phyloP scores from a whole-genome alignment of 495 filamentous ascomycete species.

The Sabuloglossum arenarium region DNA sequence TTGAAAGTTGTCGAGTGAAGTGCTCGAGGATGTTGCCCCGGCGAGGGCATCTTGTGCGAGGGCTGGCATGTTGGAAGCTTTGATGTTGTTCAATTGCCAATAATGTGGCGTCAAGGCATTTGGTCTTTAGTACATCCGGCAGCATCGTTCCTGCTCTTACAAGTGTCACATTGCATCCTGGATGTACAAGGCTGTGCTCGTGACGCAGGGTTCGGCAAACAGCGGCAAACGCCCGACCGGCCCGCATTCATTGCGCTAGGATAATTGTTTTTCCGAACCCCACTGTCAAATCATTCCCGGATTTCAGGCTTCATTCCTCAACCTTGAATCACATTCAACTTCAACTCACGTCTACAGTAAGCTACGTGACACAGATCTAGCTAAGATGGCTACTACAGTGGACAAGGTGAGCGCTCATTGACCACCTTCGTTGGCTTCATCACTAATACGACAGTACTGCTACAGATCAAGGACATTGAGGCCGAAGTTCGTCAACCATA shows the following conservation, averaged over 20 bases:
- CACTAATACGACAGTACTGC: background rate
- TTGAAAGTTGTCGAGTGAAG: slow-evolving; percentile 32
- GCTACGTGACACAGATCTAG: background rate
- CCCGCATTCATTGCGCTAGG: background rate
- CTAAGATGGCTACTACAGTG: slow-evolving; percentile 83
- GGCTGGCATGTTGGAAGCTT: background rate
- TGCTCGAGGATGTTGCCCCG: background rate
- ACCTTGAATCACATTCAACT: background rate
- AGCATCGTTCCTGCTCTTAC: background rate
- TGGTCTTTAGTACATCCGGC: background rate
- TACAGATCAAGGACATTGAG: slow-evolving; percentile 94
- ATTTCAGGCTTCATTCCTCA: background rate
- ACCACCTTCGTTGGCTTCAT: slow-evolving; percentile 5
- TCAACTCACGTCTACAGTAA: background rate
- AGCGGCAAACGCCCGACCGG: background rate
- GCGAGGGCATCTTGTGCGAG: slow-evolving; percentile 1
- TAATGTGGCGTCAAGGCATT: background rate
- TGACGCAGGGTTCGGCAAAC: background rate
- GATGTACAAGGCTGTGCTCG: background rate
- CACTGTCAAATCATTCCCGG: background rate
- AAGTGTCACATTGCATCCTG: background rate
- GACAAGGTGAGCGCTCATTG: slow-evolving; percentile 48
- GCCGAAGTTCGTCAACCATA: slow-evolving; percentile 42
- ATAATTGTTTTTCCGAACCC: background rate
- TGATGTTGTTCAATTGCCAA: background rate